Evolutionary conservation across 2,329 filamentous ascomycete species (phyloP).

Genomic region (Diplodia scrobiculata): DNA sequence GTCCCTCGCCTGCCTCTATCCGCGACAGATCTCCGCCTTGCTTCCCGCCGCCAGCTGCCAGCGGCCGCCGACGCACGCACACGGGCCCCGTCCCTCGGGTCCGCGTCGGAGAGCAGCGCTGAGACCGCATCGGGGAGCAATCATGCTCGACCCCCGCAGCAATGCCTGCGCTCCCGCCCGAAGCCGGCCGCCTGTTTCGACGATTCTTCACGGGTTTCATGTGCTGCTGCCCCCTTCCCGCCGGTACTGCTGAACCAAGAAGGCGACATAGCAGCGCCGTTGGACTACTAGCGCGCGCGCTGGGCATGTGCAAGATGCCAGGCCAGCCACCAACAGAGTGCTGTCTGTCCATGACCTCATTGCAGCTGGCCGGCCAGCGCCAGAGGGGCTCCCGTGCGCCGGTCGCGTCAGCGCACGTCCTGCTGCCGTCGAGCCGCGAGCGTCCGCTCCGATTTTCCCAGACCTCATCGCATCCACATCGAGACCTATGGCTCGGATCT

Average conservation of each 20-base stretch:
- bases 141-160: constrained; percentile 15
- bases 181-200: constrained; percentile 5
- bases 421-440: constrained; percentile 8
- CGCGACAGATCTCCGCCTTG: constrained; percentile 25
- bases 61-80: constrained; percentile 1
- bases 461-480: constrained; percentile 11
- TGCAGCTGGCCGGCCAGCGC: neutral
- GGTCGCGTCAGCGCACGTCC: constrained; percentile 22
- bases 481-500: neutral
- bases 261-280: neutral
- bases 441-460: constrained; percentile 10
- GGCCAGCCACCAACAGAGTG: constrained; percentile 8
- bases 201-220: neutral
- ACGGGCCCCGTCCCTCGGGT: constrained; percentile 11
- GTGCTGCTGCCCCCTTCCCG: neutral
- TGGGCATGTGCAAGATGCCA: constrained; percentile 1
- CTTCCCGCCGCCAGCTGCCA: constrained; percentile 13
- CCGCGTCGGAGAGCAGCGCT: constrained; percentile 12
- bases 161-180: constrained; percentile 19
- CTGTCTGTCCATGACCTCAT: constrained; percentile 9
- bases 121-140: constrained; percentile 1
- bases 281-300: constrained; percentile 5
- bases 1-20: constrained; percentile 22
- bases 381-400: constrained; percentile 16
- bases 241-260: neutral